These are phyloP conservation scores for Ceratobasidium sp. DNA, from an alignment of 1,284 basidiomycete species.

Conservation along the genomic window DNA sequence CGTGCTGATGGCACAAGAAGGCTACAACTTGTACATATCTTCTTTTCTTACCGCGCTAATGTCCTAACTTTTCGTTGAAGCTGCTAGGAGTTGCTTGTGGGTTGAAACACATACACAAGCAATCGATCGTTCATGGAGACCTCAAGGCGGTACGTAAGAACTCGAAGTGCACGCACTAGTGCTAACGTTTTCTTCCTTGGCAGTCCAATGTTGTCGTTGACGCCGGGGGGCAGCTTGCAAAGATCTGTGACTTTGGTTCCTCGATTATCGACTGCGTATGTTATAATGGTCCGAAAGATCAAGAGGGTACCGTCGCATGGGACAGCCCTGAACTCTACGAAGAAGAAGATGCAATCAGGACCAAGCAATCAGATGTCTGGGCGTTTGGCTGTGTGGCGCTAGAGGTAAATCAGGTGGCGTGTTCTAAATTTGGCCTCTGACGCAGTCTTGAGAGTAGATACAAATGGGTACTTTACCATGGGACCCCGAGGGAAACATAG, in stretches of 20 bases:
- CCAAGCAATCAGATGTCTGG: conserved; percentile 22
- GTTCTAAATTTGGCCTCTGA: neutral
- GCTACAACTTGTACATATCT: neutral
- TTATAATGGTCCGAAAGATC: conserved; percentile 8
- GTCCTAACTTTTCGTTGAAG: neutral
- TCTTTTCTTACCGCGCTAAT: neutral
- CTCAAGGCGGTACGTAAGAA: conserved; percentile 26
- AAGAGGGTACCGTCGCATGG: conserved; percentile 12
- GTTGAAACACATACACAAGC: conserved; percentile 15
- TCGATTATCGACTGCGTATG: conserved; percentile 19
- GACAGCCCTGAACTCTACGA: conserved; percentile 27
- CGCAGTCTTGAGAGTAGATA: neutral
- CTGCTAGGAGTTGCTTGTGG: conserved; percentile 15
- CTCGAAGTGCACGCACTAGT: neutral
- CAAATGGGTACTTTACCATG: conserved; percentile 14
- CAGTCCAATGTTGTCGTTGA: conserved; percentile 23
- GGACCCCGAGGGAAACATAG: conserved; percentile 16
- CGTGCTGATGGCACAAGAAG: neutral
- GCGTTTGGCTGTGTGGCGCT: conserved; percentile 24
- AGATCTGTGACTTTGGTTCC: conserved; percentile 35
- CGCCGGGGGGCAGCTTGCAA: neutral
- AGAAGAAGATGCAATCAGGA: conserved; percentile 6
- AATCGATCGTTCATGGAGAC: conserved; percentile 27
- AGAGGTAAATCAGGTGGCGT: neutral
- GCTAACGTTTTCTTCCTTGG: neutral